These are phyloP conservation scores for Mycena sanguinolenta DNA, from an alignment of 768 basidiomycete genomes.

Conservation along the genomic window DNA sequence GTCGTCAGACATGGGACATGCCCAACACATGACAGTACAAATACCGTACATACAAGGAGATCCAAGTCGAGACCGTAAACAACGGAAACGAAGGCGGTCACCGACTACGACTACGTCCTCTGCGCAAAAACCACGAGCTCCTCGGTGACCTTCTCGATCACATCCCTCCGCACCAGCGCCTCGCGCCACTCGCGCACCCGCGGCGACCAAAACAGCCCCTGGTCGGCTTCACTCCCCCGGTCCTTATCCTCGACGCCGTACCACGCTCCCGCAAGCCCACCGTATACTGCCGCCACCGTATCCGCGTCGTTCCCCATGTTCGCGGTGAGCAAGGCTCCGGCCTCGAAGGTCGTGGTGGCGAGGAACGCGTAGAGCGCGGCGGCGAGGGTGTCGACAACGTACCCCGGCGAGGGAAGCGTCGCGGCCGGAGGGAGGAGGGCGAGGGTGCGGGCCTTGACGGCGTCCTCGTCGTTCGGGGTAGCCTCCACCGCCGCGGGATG, in stretches of 20 bases:
- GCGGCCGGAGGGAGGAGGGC: slow-evolving; percentile 43
- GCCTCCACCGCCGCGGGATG: neutral
- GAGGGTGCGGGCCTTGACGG: neutral
- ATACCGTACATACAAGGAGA: no score
- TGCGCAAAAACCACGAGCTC: slow-evolving; percentile 47
- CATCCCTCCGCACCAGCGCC: slow-evolving; percentile 46
- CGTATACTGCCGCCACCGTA: slow-evolving; percentile 61
- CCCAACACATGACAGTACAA: no score
- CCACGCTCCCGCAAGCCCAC: slow-evolving; percentile 59
- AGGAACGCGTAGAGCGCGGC: slow-evolving; percentile 62
- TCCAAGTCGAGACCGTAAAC: neutral
- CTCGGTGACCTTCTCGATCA: slow-evolving; percentile 53
- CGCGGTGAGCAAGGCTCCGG: slow-evolving; percentile 59
- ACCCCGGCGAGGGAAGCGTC: slow-evolving; percentile 54
- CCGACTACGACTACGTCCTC: neutral
- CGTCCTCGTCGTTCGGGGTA: neutral
- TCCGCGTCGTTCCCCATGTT: slow-evolving; percentile 61
- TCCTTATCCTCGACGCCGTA: neutral
- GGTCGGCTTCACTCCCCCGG: neutral
- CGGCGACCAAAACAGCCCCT: slow-evolving; percentile 52
- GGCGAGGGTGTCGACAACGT: slow-evolving; percentile 56
- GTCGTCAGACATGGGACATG: no score
- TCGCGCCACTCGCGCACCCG: slow-evolving; percentile 52
- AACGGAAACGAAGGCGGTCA: neutral
- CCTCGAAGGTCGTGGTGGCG: slow-evolving; percentile 57